Base-by-base conservation (phyloP, 805 yeast genomes). In the Yueomyces sinensis region DNA sequence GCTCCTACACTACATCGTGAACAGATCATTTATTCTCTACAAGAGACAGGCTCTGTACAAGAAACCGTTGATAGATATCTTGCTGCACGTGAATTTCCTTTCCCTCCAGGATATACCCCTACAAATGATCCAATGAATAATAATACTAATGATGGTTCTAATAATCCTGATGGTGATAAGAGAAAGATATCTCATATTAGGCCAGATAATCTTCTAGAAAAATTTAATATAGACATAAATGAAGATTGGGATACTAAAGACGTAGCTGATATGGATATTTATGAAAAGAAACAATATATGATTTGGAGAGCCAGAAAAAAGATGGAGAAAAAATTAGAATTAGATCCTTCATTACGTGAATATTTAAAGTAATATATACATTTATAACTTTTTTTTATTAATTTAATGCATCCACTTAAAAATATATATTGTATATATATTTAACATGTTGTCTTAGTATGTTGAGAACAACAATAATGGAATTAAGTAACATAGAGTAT, bases 31-130 rank as follows among this genome's bases (percentile, higher is more conserved):
- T 64, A 66, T 41, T 94, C 81, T 51, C 66, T 91, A 40, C 75
- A 76, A 47, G 64, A 72, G 38, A 74, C 91, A 0, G 93, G 94
- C 0, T 76, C 81, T 6, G 87, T 87, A 1, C 86, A 83, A 52
- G 70, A 58, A 7, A 87, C 97, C 0, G 76, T 86, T 9, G 82
- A 84, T 34, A 67, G 34, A 30, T 76, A 70, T 42, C 63, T 89
- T 50, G 68, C 69, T 33, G 72, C 67, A 25, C 77, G 80, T 11
- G 58, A 60, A 13, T 65, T 79, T 34, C 83, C 86, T 15, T 60
- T 56, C 39, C 79, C 82, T 4, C 70, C 72, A 4, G 68, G 59
- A 4, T 42, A 50, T 31, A 46, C 44, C 22, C 47, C 46, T 34
- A 34, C 44, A 6, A 22, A 27, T 32, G 30, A 18, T 22, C 32